Base-by-base conservation (phyloP, 441 rosid species). In the Arabidopsis lyrata region DNA sequence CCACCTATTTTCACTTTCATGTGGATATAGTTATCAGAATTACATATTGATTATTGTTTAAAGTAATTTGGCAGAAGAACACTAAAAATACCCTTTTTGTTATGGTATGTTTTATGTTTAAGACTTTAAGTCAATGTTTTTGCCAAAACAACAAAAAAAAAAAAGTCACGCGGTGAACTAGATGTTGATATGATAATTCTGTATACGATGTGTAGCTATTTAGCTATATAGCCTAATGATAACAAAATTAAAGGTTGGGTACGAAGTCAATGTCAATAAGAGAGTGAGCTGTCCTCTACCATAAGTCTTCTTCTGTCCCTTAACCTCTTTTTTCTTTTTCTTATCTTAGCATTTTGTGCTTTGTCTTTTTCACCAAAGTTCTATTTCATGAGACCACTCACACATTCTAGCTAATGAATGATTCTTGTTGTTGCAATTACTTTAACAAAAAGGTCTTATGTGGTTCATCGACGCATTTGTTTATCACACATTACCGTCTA, bases 271-370 rank as follows among this genome's bases (percentile, higher is more conserved):
- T 68, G 49, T 75, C 79, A 75, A 54, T 24, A 62, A 75, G 58
- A 15, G 70, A 68, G 59, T 68, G 70, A 75, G 79, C 79, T 75
- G 79, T 68, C 70, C 65, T 68, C 74, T 68, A 75, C 52, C 55
- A 68, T 60, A 68, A 75, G 64, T 75, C 74, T 68, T 75, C 74
- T 68, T 44, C 34, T 53, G 69, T 68, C 69, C 32, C 52, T 42
- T 68, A 16, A 75, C 14, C 57, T 42, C 61, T 15, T 44, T 45
- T 59, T 75, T 18, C 47, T 5, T 64, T 67, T 75, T 41, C 57
- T 24, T 60, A 22, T 42, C 63, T 60, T 75, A 75, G 42, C 69
- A 15, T 53, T 68, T 68, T 52, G 42, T 68, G 74, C 15, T 74
- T 66, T 75, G 74, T 75, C 78, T 68, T 14, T 42, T 75, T 67